Conservation (phyloP, 805 yeast genomes). For the Cyberlindnera saturnus region DNA sequence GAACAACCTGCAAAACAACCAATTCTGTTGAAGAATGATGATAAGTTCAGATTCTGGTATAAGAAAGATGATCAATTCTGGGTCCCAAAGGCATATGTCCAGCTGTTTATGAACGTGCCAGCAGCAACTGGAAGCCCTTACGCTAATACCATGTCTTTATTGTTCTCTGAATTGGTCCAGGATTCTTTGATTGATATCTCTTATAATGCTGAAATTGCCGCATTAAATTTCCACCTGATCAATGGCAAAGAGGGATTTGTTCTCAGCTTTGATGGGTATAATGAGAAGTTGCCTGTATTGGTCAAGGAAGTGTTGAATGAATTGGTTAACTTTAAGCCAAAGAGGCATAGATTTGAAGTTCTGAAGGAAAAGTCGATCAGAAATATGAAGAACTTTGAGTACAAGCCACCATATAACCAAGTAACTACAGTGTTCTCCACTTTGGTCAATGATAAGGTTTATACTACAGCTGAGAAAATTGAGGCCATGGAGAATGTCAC, state of each 20-base stretch:
- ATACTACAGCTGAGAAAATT: constrained; percentile 58
- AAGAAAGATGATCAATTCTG: constrained; percentile 85
- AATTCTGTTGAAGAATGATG: constrained; percentile 45
- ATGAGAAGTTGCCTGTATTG: constrained; percentile 67
- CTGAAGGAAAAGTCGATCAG: constrained; percentile 59
- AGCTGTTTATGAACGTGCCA: constrained; percentile 61
- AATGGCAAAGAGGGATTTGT: constrained; percentile 66
- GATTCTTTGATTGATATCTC: constrained; percentile 72
- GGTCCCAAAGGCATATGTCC: constrained; percentile 79
- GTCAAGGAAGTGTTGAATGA: constrained; percentile 54
- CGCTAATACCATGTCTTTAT: constrained; percentile 48
- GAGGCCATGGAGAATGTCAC: constrained; percentile 38
- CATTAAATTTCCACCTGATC: constrained; percentile 52
- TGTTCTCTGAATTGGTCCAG: constrained; percentile 65
- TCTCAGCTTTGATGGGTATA: constrained; percentile 69
- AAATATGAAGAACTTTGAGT: constrained; percentile 63
- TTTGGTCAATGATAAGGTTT: constrained; percentile 66
- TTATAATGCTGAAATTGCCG: constrained; percentile 82
- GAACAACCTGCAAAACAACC: constrained; percentile 46
- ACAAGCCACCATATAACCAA: constrained; percentile 72
- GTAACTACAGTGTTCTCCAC: constrained; percentile 56
- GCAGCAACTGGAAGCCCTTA: constrained; percentile 52
- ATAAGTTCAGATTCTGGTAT: constrained; percentile 66
- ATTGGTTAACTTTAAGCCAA: constrained; percentile 43
- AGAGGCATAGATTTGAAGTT: constrained; percentile 55